phyloP scores from a whole-genome alignment of 2,329 filamentous ascomycete species.

The Pseudocercospora pini-densiflorae region DNA sequence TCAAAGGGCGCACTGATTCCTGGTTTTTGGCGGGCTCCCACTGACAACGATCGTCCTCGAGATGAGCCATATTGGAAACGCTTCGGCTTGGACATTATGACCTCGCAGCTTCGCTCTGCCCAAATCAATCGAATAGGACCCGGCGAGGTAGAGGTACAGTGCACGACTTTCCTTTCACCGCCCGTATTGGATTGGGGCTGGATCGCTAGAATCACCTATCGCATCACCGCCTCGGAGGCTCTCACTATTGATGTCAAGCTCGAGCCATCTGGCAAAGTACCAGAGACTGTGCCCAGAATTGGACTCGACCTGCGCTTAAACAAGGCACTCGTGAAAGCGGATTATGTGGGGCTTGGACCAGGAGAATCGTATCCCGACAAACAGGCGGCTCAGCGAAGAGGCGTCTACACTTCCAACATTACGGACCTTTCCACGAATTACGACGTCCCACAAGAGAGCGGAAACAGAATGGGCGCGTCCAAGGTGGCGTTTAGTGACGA shows the following conservation, averaged over 20 bases:
- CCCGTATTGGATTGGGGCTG: slow-evolving; percentile 65
- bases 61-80: slow-evolving; percentile 61
- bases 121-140: slow-evolving; percentile 32
- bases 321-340: slow-evolving; percentile 50
- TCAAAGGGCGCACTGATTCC: slow-evolving; percentile 43
- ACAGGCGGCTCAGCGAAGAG: slow-evolving; percentile 60
- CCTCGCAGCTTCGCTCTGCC: slow-evolving; percentile 53
- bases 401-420: slow-evolving; percentile 53
- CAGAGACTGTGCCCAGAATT: slow-evolving; percentile 62
- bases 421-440: slow-evolving; percentile 61
- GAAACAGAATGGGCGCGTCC: slow-evolving; percentile 63
- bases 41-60: slow-evolving; percentile 63
- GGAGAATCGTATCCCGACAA: slow-evolving; percentile 70
- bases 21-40: slow-evolving; percentile 65
- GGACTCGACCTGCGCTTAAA: slow-evolving; percentile 62
- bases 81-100: slow-evolving; percentile 52
- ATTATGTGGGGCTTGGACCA: slow-evolving; percentile 66
- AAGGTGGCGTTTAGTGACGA: slow-evolving; percentile 52
- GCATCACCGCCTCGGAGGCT: slow-evolving; percentile 41
- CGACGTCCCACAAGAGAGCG: slow-evolving; percentile 70
- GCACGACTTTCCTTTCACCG: slow-evolving; percentile 50
- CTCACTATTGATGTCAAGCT: slow-evolving; percentile 9
- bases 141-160: slow-evolving; percentile 27
- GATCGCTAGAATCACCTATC: slow-evolving; percentile 53
- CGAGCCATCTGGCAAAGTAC: slow-evolving; percentile 42